Evolutionary conservation across 192 early-diverging fungal species (phyloP), one percentile per base, ranked within the genome.

Genomic region (Backusella parvicylindrica): DNA sequence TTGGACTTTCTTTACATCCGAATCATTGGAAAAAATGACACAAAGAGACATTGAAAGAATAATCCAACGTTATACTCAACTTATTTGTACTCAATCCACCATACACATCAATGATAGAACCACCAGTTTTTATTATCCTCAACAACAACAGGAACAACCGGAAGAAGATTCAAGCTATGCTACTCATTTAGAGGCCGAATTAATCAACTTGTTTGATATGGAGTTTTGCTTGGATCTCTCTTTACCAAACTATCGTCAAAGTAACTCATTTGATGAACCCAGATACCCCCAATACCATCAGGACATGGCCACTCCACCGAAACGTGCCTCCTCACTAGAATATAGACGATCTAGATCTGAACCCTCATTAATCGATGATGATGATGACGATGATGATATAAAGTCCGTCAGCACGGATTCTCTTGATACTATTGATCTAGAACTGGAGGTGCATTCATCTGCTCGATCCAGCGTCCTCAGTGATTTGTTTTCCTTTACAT

Each of bases 1-100:
- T 13, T 82, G 80, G 80, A 36, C 64, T 1, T 82, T 82, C 47
- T 78, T 82, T 47, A 78, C 76, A 60, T 72, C 76, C 50, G 80
- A 82, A 70, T 78, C 53, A 60, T 60, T 60, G 26, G 53, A 60
- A 12, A 60, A 28, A 28, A 60, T 21, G 23, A 60, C 53, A 8
- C 53, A 60, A 6, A 18, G 53, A 60, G 53, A 60, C 28, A 60
- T 60, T 60, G 53, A 60, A 60, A 60, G 53, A 60, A 60, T 60
- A 8, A 60, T 60, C 13, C 53, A 60, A 28, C 23, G 53, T 28
- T 60, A 60, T 60, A 60, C 53, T 26, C 53, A 60, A 60, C 23
- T 60, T n/a, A 60, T 60, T n/a, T 28, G 53, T 60, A 28, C 21
- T 13, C 53, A 60, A 60, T 60, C 53, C 11, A 23, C 3, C 26